Evolutionary conservation across 2,329 filamentous ascomycete species (phyloP).

Genomic region (Apiospora rasikravindrae): DNA sequence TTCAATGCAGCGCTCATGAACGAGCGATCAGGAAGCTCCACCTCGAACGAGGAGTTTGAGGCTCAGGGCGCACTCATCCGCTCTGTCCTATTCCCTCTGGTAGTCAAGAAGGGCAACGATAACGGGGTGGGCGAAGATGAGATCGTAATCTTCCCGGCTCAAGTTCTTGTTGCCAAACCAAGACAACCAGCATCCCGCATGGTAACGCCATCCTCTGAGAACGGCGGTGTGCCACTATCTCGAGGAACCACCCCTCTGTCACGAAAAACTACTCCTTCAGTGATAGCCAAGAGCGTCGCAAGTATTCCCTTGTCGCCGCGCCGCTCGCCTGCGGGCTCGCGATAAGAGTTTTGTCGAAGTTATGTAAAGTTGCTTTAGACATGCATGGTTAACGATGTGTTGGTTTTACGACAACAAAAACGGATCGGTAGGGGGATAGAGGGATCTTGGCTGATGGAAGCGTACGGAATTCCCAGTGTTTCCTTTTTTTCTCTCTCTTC

Average conservation of each 20-base stretch:
- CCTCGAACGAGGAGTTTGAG: conserved; percentile 81
- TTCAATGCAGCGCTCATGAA: conserved; percentile 97
- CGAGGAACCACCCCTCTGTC: conserved; percentile 38
- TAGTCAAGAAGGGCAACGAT: conserved; percentile 95
- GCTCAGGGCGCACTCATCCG: conserved; percentile 78
- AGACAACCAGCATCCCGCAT: conserved; percentile 43
- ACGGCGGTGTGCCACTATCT: conserved; percentile 50
- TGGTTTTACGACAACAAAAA: not conserved
- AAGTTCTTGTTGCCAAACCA: conserved; percentile 78
- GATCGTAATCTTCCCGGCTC: conserved; percentile 92
- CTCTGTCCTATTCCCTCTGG: conserved; percentile 92
- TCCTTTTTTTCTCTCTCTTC: not conserved
- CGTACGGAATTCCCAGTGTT: not conserved
- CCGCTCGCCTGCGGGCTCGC: not conserved
- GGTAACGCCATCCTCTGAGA: conserved; percentile 57
- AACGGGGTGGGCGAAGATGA: conserved; percentile 87
- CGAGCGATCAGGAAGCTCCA: conserved; percentile 75
- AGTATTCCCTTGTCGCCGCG: conserved; percentile 23
- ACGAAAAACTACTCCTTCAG: conserved; percentile 31
- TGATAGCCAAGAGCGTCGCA: conserved; percentile 27
- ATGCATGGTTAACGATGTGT: not conserved
- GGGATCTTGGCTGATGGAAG: not conserved
- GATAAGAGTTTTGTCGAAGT: not conserved
- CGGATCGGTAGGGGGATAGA: not conserved
- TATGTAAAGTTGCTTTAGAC: not conserved